Evolutionary conservation across 1,284 basidiomycete species (phyloP).

Genomic region (Cryptococcus sp.): DNA sequence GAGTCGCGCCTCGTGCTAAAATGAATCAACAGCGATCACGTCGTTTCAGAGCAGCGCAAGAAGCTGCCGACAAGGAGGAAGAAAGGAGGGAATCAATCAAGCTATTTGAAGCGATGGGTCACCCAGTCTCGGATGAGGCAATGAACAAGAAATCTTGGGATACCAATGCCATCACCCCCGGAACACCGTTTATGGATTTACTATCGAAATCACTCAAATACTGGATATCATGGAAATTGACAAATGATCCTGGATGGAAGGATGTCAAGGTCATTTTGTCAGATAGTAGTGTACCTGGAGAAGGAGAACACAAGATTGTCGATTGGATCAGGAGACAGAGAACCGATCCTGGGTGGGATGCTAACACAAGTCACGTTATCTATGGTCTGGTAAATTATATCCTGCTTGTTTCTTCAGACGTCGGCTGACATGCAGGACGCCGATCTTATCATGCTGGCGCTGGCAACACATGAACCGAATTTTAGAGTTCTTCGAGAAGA

Average conservation of each 20-base stretch:
- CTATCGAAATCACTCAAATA: slow-evolving; percentile 85
- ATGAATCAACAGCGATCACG: slow-evolving; percentile 99
- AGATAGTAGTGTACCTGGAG: slow-evolving; percentile 93
- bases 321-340: slow-evolving; percentile 93
- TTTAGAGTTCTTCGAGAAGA: slow-evolving; percentile 98
- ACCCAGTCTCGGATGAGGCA: slow-evolving; percentile 77
- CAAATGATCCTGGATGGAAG: slow-evolving; percentile 93
- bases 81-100: slow-evolving; percentile 73
- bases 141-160: slow-evolving; percentile 89
- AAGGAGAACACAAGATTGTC: slow-evolving; percentile 99
- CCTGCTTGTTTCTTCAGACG: slow-evolving; percentile 7
- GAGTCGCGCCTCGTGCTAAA: slow-evolving; percentile 95
- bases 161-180: slow-evolving; percentile 96
- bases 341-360: slow-evolving; percentile 78
- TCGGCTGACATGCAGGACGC: slow-evolving; percentile 64
- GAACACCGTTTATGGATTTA: slow-evolving; percentile 97
- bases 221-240: slow-evolving; percentile 95
- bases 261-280: slow-evolving; percentile 91
- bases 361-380: slow-evolving; percentile 94
- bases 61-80: slow-evolving; percentile 89
- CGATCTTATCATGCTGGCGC: slow-evolving; percentile 96
- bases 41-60: slow-evolving; percentile 90
- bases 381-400: slow-evolving; percentile 76
- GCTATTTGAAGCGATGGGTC: slow-evolving; percentile 93
- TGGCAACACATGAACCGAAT: slow-evolving; percentile 96